These are phyloP conservation scores for Millerozyma acaciae DNA, from an alignment of 805 yeast genomes.

Conservation along the genomic window DNA sequence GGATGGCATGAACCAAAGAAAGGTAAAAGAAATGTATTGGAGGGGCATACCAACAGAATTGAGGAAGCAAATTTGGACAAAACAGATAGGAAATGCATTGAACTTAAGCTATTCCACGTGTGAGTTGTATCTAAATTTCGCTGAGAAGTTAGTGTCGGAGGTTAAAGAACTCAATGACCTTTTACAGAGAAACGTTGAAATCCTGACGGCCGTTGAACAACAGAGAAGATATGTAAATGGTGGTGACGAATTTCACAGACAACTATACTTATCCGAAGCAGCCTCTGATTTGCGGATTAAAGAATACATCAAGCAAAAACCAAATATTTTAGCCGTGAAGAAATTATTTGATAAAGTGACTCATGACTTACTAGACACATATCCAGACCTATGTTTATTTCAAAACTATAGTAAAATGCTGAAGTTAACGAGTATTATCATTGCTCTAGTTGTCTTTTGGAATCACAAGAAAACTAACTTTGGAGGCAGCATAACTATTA, in stretches of 20 bases:
- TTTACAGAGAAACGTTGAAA: slow-evolving; percentile 1
- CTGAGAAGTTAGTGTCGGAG: slow-evolving; percentile 4
- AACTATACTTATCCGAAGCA: slow-evolving; percentile 1
- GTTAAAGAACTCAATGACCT: slow-evolving; percentile 1
- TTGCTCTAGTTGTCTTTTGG: slow-evolving; percentile 23
- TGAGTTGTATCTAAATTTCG: slow-evolving; percentile 9
- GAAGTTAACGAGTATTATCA: slow-evolving; percentile 22
- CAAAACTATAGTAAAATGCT: slow-evolving; percentile 12
- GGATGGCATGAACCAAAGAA: slow-evolving; percentile 1
- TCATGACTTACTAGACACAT: slow-evolving; percentile 15
- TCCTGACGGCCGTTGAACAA: slow-evolving; percentile 1
- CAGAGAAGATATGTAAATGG: background rate
- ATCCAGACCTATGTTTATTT: slow-evolving; percentile 18
- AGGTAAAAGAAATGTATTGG: slow-evolving; percentile 17
- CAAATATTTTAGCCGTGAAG: slow-evolving; percentile 7
- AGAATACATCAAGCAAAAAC: slow-evolving; percentile 2
- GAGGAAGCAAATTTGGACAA: slow-evolving; percentile 51
- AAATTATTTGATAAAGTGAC: slow-evolving; percentile 8
- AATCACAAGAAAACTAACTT: slow-evolving; percentile 8
- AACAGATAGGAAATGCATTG: slow-evolving; percentile 33
- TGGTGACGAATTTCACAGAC: background rate
- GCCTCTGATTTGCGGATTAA: slow-evolving; percentile 4
- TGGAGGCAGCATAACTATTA: background rate
- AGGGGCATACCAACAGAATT: slow-evolving; percentile 21
- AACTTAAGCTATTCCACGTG: slow-evolving; percentile 12